These are phyloP conservation scores for Metschnikowia proteae DNA, from an alignment of 805 yeast genomes.

Conservation along the genomic window DNA sequence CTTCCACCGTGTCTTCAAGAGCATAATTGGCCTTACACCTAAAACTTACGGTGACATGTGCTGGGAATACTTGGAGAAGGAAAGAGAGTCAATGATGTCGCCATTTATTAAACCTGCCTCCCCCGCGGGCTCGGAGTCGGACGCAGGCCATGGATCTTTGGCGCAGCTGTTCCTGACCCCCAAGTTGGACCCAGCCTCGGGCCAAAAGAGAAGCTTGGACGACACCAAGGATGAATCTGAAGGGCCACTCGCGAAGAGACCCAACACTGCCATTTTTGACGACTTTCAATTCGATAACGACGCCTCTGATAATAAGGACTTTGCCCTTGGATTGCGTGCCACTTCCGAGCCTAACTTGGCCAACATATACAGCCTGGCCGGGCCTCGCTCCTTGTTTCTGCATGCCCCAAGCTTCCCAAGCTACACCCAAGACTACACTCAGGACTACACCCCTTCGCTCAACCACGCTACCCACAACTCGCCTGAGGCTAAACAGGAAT, in stretches of 20 bases:
- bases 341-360: conserved; percentile 20
- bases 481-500: neutral
- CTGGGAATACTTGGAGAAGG: conserved; percentile 50
- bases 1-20: conserved; percentile 85
- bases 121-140: conserved; percentile 4
- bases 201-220: neutral
- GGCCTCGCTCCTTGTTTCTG: conserved; percentile 9
- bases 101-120: neutral
- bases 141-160: neutral
- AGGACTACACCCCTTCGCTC: neutral
- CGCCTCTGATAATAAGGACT: conserved; percentile 3
- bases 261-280: neutral
- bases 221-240: neutral
- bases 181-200: neutral
- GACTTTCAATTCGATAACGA: conserved; percentile 7
- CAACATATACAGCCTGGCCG: conserved; percentile 1
- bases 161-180: neutral
- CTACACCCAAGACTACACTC: neutral
- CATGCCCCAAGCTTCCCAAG: conserved; percentile 6
- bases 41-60: conserved; percentile 86
- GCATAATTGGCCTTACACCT: conserved; percentile 82
- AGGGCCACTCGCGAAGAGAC: conserved; percentile 12
- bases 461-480: neutral
- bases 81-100: conserved; percentile 10
- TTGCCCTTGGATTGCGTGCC: conserved; percentile 17